Percentiles rank a stretch among this genome's conserved stretches.
These are phyloP conservation scores for Pythium graminicola DNA, from an alignment of 352 stramenopile genomes.

Conservation along the genomic window DNA sequence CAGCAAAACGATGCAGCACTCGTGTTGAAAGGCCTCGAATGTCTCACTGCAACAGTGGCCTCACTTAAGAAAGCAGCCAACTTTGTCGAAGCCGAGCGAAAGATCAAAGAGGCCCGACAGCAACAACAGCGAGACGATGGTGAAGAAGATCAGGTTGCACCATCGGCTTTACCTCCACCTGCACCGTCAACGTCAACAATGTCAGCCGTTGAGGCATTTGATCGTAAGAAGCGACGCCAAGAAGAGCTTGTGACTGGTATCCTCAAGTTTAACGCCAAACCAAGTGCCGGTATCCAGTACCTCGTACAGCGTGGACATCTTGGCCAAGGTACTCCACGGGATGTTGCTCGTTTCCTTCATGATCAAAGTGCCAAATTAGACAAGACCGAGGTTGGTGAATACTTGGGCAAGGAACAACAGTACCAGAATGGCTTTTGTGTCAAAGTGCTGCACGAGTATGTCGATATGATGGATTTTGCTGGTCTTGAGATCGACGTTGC, in stretches of 20 bases:
- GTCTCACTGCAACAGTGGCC: conserved; percentile 89
- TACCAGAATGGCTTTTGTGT: conserved; percentile 92
- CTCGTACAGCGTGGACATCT: conserved; percentile 90
- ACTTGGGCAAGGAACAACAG: conserved; percentile 94
- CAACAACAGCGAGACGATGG: conserved; percentile 33
- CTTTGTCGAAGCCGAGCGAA: conserved; percentile 59
- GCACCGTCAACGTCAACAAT: conserved; percentile 34
- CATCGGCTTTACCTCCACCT: conserved; percentile 13
- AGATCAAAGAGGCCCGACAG: conserved; percentile 24
- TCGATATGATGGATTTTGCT: conserved; percentile 95
- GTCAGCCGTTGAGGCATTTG: conserved; percentile 92
- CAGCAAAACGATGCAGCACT: conserved; percentile 69
- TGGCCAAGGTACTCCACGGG: conserved; percentile 81
- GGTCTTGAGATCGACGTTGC: conserved; percentile 95
- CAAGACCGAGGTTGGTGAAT: conserved; percentile 97
- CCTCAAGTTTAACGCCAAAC: conserved; percentile 98
- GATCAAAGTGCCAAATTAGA: conserved; percentile 90
- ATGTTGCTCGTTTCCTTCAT: conserved; percentile 94
- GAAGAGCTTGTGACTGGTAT: conserved; percentile 96
- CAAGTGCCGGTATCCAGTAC: conserved; percentile 88
- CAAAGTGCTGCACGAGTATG: conserved; percentile 95
- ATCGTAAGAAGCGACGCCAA: conserved; percentile 94
- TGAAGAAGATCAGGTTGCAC: conserved; percentile 31
- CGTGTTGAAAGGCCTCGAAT: conserved; percentile 87
- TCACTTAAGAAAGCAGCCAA: conserved; percentile 89